Evolutionary conservation across 1,284 basidiomycete species (phyloP).

Genomic region (Boletus mariae): DNA sequence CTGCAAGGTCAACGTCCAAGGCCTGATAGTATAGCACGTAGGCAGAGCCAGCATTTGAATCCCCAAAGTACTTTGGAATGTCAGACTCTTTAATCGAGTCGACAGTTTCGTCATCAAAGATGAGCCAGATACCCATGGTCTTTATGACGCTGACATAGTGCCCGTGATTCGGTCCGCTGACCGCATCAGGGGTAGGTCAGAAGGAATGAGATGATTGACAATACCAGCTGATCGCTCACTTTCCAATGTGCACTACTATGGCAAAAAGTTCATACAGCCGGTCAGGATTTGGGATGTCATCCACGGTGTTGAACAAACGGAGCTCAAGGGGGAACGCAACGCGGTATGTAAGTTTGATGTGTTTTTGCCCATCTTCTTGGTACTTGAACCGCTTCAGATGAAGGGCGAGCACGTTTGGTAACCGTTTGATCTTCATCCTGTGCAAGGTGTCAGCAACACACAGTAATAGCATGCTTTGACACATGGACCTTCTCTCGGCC

Average conservation of each 20-base stretch:
- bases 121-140: slow-evolving; percentile 80
- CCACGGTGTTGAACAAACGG: slow-evolving; percentile 94
- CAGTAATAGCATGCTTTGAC: slow-evolving; percentile 1
- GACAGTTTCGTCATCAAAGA: slow-evolving; percentile 96
- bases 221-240: slow-evolving; percentile 51
- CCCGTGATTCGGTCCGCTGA: slow-evolving; percentile 91
- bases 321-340: slow-evolving; percentile 95
- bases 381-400: slow-evolving; percentile 99
- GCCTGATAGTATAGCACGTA: slow-evolving; percentile 99
- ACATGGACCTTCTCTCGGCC: slow-evolving; percentile 84
- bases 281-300: slow-evolving; percentile 87
- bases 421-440: slow-evolving; percentile 97
- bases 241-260: slow-evolving; percentile 96
- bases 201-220: not conserved
- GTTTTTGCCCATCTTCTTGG: slow-evolving; percentile 83
- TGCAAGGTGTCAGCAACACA: slow-evolving; percentile 7
- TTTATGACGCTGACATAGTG: slow-evolving; percentile 97
- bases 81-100: slow-evolving; percentile 85
- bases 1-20: slow-evolving; percentile 72
- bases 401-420: slow-evolving; percentile 91
- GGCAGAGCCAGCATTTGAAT: slow-evolving; percentile 83
- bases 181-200: slow-evolving; percentile 20
- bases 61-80: slow-evolving; percentile 93
- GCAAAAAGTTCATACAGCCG: slow-evolving; percentile 92
- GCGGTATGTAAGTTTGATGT: slow-evolving; percentile 93